Conservation (phyloP, 345 rosid species). For the Aegle marmelos region DNA sequence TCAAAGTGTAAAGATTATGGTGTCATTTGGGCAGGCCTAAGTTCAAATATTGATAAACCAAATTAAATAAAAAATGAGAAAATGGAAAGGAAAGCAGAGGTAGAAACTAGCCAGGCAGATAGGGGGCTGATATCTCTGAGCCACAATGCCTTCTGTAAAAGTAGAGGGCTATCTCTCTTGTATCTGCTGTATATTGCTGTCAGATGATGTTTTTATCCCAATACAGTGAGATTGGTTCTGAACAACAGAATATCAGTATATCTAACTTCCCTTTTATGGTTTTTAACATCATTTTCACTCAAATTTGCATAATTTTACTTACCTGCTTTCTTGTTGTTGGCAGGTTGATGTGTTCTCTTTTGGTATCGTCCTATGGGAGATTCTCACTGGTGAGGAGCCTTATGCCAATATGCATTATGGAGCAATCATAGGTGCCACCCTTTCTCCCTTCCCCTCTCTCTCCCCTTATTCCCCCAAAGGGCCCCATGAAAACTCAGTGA, state of each 20-base stretch:
- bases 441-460: background rate
- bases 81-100: background rate
- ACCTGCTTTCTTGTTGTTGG: background rate
- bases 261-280: background rate
- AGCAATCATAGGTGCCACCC: conserved; percentile 60
- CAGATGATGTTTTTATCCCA: background rate
- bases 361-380: conserved; percentile 80
- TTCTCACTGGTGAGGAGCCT: conserved; percentile 81
- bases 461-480: background rate
- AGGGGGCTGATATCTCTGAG: background rate
- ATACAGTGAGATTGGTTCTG: background rate
- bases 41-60: background rate
- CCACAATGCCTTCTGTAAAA: background rate
- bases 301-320: background rate
- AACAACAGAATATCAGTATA: background rate
- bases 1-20: background rate
- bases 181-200: background rate
- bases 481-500: background rate
- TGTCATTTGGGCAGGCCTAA: background rate
- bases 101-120: background rate
- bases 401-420: conserved; percentile 84
- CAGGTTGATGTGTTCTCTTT: conserved; percentile 84
- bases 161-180: background rate
- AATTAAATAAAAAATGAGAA: background rate
- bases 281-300: background rate